A percentile compares a stretch with the other conserved stretches of the same genome.
These are phyloP conservation scores for Phytophthora ohioensis DNA, from an alignment of 352 stramenopile species.

Conservation along the genomic window DNA sequence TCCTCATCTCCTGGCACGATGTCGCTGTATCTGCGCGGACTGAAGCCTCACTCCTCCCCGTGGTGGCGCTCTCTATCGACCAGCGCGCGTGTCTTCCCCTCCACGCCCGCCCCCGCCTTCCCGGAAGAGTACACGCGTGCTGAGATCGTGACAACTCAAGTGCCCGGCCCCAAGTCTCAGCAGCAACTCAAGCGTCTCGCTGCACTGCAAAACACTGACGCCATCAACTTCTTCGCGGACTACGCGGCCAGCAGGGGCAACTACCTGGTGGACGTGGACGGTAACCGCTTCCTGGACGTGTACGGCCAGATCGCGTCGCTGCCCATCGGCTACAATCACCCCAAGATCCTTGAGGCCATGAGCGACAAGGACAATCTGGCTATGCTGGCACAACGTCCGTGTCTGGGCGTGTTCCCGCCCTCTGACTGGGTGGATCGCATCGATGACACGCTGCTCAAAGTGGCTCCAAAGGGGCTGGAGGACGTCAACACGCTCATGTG, in stretches of 20 bases:
- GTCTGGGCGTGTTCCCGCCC: slow-evolving; percentile 79
- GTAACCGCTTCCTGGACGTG: slow-evolving; percentile 86
- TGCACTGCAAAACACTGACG: slow-evolving; percentile 68
- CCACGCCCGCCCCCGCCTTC: slow-evolving; percentile 67
- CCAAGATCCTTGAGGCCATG: slow-evolving; percentile 73
- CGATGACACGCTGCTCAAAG: slow-evolving; percentile 63
- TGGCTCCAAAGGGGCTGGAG: slow-evolving; percentile 59
- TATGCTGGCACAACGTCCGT: slow-evolving; percentile 78
- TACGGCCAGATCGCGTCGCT: slow-evolving; percentile 89
- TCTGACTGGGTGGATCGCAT: slow-evolving; percentile 81
- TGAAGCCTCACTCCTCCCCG: slow-evolving; percentile 15
- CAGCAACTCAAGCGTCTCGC: slow-evolving; percentile 60
- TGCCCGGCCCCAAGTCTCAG: slow-evolving; percentile 77
- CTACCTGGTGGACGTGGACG: slow-evolving; percentile 88
- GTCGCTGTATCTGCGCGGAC: slow-evolving; percentile 6
- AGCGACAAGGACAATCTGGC: slow-evolving; percentile 65
- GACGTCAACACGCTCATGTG: slow-evolving; percentile 91
- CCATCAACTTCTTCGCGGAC: slow-evolving; percentile 84
- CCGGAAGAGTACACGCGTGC: slow-evolving; percentile 65
- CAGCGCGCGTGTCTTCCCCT: slow-evolving; percentile 34
- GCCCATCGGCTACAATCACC: slow-evolving; percentile 89
- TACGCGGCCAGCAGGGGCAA: slow-evolving; percentile 81
- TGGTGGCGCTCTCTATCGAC: slow-evolving; percentile 25
- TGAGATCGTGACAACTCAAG: slow-evolving; percentile 56
- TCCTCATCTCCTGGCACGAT: slow-evolving; percentile 8